A percentile compares a stretch with the other conserved stretches of the same genome.
Evolutionary conservation across 2,329 filamentous ascomycete genomes (phyloP).

Genomic region (Ophiocordyceps camponoti-leonardi): DNA sequence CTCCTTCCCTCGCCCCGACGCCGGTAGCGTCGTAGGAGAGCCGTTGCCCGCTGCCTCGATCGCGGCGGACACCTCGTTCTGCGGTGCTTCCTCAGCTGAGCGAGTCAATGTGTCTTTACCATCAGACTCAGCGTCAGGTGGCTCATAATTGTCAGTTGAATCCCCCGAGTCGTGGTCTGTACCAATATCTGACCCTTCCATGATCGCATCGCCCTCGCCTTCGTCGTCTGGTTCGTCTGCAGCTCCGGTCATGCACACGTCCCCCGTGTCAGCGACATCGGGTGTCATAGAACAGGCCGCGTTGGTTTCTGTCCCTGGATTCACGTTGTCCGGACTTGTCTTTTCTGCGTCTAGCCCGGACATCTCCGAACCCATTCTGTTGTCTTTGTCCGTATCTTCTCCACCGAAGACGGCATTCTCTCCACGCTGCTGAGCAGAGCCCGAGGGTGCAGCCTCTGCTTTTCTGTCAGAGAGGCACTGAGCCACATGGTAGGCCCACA

Average conservation of each 20-base stretch:
- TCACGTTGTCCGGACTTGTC: background rate
- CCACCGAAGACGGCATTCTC: background rate
- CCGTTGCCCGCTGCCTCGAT: background rate
- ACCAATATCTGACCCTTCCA: conserved; percentile 7
- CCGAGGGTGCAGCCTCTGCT: background rate
- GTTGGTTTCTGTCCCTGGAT: background rate
- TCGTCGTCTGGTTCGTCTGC: background rate
- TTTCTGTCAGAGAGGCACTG: background rate
- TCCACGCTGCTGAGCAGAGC: background rate
- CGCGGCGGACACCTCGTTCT: background rate
- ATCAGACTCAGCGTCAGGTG: conserved; percentile 22
- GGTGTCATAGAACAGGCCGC: background rate
- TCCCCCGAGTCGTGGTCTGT: conserved; percentile 22
- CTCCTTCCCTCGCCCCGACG: background rate
- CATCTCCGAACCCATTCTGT: background rate
- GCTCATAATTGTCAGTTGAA: conserved; percentile 36
- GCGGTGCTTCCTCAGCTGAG: background rate
- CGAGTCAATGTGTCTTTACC: background rate
- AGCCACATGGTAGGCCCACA: background rate
- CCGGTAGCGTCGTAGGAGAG: background rate
- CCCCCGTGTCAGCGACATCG: background rate
- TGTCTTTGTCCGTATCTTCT: background rate
- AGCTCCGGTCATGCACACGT: background rate
- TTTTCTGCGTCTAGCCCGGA: background rate
- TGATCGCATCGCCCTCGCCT: conserved; percentile 2